Conservation (phyloP, 202 grass and related monocot genomes). For the Zizania palustris region DNA sequence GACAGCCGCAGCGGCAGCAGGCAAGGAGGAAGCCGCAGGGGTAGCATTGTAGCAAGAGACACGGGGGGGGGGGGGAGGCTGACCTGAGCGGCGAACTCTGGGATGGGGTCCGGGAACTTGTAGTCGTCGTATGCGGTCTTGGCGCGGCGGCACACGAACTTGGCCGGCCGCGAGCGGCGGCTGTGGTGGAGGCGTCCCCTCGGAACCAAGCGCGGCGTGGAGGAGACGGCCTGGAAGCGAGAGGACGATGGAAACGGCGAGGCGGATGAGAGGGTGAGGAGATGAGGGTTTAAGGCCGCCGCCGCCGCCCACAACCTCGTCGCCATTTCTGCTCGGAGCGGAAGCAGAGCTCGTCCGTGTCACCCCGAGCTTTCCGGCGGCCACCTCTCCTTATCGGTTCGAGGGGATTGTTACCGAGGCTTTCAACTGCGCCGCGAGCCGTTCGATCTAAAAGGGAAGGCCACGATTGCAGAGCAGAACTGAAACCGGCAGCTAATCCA, state of each 20-base stretch:
- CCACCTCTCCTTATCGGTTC: constrained; percentile 39
- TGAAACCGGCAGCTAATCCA: too few relatives aligned
- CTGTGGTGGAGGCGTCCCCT: constrained; percentile 6
- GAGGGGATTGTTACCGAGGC: neutral
- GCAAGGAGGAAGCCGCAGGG: neutral
- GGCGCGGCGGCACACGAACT: constrained; percentile 52
- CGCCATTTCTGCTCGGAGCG: constrained; percentile 48
- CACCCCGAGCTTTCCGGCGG: neutral
- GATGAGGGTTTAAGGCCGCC: constrained; percentile 39
- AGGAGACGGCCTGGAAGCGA: constrained; percentile 1
- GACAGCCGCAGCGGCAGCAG: neutral
- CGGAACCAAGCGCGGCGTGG: neutral
- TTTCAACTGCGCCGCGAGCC: neutral
- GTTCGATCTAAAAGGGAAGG: constrained; percentile 24
- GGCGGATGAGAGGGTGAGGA: constrained; percentile 1
- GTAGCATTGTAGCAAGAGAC: neutral
- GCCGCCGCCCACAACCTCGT: constrained; percentile 40
- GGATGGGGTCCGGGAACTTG: constrained; percentile 91
- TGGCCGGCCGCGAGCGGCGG: constrained; percentile 10
- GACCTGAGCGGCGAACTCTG: constrained; percentile 74
- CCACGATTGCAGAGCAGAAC: neutral
- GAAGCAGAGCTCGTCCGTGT: neutral
- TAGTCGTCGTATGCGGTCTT: constrained; percentile 62
- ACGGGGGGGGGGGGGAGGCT: neutral
- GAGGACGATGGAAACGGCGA: neutral